These are phyloP conservation scores for Xylaria intraflava DNA, from an alignment of 495 filamentous ascomycete genomes.

Conservation along the genomic window DNA sequence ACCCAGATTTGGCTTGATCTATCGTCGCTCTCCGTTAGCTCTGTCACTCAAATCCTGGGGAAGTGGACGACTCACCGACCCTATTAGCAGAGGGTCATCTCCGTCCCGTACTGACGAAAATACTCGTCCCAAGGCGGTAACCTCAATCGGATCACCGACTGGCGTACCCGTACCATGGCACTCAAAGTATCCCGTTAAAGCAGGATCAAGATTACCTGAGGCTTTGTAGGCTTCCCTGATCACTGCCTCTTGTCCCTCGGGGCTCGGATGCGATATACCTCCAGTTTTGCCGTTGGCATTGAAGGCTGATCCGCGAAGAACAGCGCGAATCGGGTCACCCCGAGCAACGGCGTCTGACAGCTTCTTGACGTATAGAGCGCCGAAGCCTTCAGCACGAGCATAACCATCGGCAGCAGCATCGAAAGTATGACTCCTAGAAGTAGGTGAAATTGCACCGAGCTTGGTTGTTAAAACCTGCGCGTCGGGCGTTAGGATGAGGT, in stretches of 20 bases:
- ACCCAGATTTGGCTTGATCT: slow-evolving; percentile 47
- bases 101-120: slow-evolving; percentile 5
- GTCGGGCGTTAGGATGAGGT: slow-evolving; percentile 41
- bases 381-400: slow-evolving; percentile 50
- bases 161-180: slow-evolving; percentile 43
- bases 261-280: slow-evolving; percentile 47
- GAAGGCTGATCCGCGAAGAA: slow-evolving; percentile 47
- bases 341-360: slow-evolving; percentile 35
- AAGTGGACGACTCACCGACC: slow-evolving; percentile 22
- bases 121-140: slow-evolving; percentile 34
- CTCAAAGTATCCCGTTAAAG: slow-evolving; percentile 40
- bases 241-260: slow-evolving; percentile 40
- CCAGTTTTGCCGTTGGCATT: slow-evolving; percentile 47
- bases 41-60: neutral
- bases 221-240: slow-evolving; percentile 41
- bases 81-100: slow-evolving; percentile 33
- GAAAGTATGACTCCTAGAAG: slow-evolving; percentile 44
- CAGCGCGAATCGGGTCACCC: slow-evolving; percentile 45
- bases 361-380: slow-evolving; percentile 47
- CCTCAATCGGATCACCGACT: slow-evolving; percentile 52
- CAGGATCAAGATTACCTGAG: slow-evolving; percentile 39
- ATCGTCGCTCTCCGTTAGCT: neutral
- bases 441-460: slow-evolving; percentile 22
- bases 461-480: slow-evolving; percentile 11
- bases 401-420: slow-evolving; percentile 51